Evolutionary conservation across 2,329 filamentous ascomycete species (phyloP).

Genomic region (Shiraia bambusicola): DNA sequence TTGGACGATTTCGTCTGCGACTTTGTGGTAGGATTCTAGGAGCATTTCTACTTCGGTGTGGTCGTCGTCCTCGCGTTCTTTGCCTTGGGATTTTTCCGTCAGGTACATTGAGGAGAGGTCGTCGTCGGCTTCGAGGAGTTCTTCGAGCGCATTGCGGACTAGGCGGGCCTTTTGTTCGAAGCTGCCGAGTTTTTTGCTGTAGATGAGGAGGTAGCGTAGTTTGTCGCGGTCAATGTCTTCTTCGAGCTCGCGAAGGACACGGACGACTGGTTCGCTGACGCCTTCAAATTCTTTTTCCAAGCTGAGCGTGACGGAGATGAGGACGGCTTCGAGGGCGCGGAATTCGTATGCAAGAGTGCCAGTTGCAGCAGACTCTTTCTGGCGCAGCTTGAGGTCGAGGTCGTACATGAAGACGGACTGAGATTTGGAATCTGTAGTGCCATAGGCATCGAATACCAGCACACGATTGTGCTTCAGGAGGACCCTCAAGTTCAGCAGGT

Average conservation of each 20-base stretch:
- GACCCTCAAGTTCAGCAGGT: constrained; percentile 92
- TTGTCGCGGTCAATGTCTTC: constrained; percentile 97
- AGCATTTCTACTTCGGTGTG: constrained; percentile 97
- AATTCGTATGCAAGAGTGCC: constrained; percentile 84
- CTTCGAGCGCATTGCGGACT: constrained; percentile 91
- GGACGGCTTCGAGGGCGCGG: constrained; percentile 87
- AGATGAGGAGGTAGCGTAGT: constrained; percentile 82
- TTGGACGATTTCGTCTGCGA: constrained; percentile 97
- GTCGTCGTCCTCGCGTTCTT: constrained; percentile 74
- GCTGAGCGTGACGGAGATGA: constrained; percentile 89
- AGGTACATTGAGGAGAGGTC: constrained; percentile 94
- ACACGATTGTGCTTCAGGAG: constrained; percentile 94
- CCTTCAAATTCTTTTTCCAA: constrained; percentile 94
- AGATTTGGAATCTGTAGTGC: constrained; percentile 89
- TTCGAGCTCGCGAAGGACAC: constrained; percentile 85
- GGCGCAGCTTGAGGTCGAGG: constrained; percentile 85
- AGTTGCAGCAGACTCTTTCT: constrained; percentile 62
- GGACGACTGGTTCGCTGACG: constrained; percentile 87
- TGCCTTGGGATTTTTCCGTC: constrained; percentile 78
- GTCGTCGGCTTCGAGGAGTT: constrained; percentile 93
- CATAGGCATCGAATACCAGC: constrained; percentile 93
- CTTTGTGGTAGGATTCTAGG: constrained; percentile 94
- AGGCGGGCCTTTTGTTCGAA: constrained; percentile 97
- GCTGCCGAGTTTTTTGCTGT: constrained; percentile 92
- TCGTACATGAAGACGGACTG: constrained; percentile 99